Conservation (phyloP, 768 basidiomycete species). For the Trametes cinnabarina region DNA sequence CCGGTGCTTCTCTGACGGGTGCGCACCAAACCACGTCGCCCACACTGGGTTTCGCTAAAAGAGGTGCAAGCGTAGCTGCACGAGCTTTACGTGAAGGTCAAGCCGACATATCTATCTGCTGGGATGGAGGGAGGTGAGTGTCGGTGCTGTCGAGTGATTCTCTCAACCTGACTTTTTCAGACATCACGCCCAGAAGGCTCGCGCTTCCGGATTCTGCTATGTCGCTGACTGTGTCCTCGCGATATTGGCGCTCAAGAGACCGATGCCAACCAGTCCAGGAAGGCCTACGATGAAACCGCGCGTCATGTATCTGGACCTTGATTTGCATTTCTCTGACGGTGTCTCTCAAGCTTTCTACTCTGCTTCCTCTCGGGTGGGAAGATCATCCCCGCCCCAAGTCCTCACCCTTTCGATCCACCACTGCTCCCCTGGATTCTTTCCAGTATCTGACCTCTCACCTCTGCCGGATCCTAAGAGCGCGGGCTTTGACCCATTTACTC, state of each 20-base stretch:
- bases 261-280: conserved; percentile 9
- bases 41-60: too few relatives aligned
- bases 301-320: conserved; percentile 89
- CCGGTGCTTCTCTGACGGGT: conserved; percentile 69
- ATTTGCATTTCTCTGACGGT: conserved; percentile 89
- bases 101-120: conserved; percentile 70
- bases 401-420: conserved; percentile 84
- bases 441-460: conserved; percentile 50
- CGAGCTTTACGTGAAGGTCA: conserved; percentile 49
- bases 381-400: conserved; percentile 32
- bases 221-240: conserved; percentile 87
- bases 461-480: conserved; percentile 41
- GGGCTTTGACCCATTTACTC: conserved; percentile 58
- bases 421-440: conserved; percentile 80
- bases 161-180: conserved; percentile 33
- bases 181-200: conserved; percentile 79
- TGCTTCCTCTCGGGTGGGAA: conserved; percentile 31
- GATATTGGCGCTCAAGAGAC: conserved; percentile 64
- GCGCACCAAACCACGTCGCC: too few relatives aligned
- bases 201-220: conserved; percentile 91
- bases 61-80: too few relatives aligned
- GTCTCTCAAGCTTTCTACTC: conserved; percentile 75
- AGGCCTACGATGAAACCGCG: conserved; percentile 42
- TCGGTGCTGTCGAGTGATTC: background rate
- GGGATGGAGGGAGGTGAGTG: conserved; percentile 86